phyloP scores from a whole-genome alignment of 2,329 filamentous ascomycete species.

The Colletotrichum sp. region DNA sequence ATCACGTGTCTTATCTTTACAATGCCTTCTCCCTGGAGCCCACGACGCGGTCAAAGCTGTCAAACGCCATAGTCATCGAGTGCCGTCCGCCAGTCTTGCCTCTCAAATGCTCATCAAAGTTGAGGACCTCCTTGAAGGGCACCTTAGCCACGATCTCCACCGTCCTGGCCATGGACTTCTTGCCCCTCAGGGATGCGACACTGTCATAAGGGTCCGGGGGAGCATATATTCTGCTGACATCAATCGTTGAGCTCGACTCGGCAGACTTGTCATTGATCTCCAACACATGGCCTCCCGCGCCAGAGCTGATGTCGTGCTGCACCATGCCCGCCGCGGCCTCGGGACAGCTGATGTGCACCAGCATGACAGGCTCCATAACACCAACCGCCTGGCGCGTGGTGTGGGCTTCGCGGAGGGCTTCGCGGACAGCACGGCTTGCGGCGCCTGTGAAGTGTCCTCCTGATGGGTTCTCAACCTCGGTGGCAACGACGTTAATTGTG shows the following conservation, averaged over 20 bases:
- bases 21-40: slow-evolving; percentile 58
- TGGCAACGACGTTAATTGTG: slow-evolving; percentile 67
- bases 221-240: slow-evolving; percentile 79
- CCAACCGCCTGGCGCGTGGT: slow-evolving; percentile 55
- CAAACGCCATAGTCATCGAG: slow-evolving; percentile 63
- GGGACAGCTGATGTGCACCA: slow-evolving; percentile 83
- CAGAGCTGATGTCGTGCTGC: slow-evolving; percentile 79
- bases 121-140: slow-evolving; percentile 95
- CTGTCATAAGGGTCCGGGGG: slow-evolving; percentile 83
- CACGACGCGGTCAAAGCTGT: slow-evolving; percentile 61
- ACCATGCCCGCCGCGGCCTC: slow-evolving; percentile 82
- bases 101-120: slow-evolving; percentile 87
- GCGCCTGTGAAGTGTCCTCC: slow-evolving; percentile 73
- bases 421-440: slow-evolving; percentile 67
- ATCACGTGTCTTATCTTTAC: slow-evolving; percentile 20
- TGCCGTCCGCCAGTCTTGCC: slow-evolving; percentile 86
- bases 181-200: slow-evolving; percentile 60
- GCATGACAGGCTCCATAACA: slow-evolving; percentile 94
- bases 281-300: slow-evolving; percentile 74
- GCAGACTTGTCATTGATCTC: slow-evolving; percentile 66
- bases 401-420: slow-evolving; percentile 69
- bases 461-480: slow-evolving; percentile 60
- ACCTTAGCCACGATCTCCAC: slow-evolving; percentile 82
- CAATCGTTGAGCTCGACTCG: slow-evolving; percentile 55
- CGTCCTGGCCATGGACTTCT: slow-evolving; percentile 53